Conservation (phyloP, 2,329 filamentous ascomycete genomes). For the Endothia cerciana region DNA sequence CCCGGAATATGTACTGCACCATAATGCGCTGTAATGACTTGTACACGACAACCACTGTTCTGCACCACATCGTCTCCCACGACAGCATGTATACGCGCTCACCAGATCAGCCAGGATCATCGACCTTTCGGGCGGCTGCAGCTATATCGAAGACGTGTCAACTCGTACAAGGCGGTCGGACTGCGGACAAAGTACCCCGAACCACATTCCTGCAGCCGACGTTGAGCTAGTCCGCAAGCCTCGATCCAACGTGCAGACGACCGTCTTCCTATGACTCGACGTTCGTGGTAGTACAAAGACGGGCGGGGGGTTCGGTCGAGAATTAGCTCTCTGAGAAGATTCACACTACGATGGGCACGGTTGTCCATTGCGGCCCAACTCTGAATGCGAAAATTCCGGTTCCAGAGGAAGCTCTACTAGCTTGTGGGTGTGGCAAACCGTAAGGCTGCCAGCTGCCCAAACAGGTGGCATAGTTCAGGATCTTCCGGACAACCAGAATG, state of each 20-base stretch:
- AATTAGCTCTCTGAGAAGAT: neutral
- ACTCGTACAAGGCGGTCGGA: conserved; percentile 16
- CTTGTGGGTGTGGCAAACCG: neutral
- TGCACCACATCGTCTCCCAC: neutral
- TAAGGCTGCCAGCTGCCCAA: conserved; percentile 28
- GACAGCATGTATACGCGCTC: neutral
- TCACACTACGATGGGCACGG: neutral
- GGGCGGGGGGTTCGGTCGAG: neutral
- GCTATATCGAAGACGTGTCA: conserved; percentile 18
- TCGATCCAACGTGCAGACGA: conserved; percentile 23
- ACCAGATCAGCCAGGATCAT: conserved; percentile 6
- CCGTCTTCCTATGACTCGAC: conserved; percentile 3
- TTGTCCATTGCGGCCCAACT: neutral
- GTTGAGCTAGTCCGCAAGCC: conserved; percentile 14
- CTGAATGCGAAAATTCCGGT: neutral
- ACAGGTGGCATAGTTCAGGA: conserved; percentile 14
- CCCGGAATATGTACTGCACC: neutral
- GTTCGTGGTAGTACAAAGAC: neutral
- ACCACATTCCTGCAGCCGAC: conserved; percentile 7
- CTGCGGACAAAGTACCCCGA: neutral
- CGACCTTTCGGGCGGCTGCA: conserved; percentile 19
- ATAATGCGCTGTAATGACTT: neutral
- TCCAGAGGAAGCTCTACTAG: neutral
- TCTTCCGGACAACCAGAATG: conserved; percentile 5
- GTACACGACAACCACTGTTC: neutral